Evolutionary conservation across 306 rosid species (phyloP), one percentile per base, ranked within the genome.

Genomic region (Arachis stenosperma): DNA sequence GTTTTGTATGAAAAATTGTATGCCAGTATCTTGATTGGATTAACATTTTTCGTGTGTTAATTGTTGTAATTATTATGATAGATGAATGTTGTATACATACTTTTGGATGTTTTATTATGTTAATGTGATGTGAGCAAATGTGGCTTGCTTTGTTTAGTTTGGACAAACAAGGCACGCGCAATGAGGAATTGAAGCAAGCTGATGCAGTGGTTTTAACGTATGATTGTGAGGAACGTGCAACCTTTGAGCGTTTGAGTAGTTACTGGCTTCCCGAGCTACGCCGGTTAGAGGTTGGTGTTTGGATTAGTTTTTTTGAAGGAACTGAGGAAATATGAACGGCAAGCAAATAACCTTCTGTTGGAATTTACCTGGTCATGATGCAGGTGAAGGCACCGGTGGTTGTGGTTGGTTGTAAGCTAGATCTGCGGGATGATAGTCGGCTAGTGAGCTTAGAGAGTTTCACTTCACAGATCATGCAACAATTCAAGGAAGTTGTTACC

Each of bases 231-330:
- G 81, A 88, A 54, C 82, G 71, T 0, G 46, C 40, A 75, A 86
- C 91, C 9, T 85, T 87, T 74, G 61, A 54, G 65, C 93, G 90
- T 60, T 70, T 91, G 65, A 68, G 85, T 29, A 61, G 78, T 55
- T 62, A 83, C 82, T 91, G 96, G 96, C 88, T 89, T 61, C 82
- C 69, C 17, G 89, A 89, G 75, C 75, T 91, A 71, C 88, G 61
- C 27, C 87, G 63, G 47, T 78, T 89, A 61, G 82, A 83, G 96
- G 86, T 83, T 55, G 29, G 68, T 71, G 48, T 11, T 73, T 79
- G 6, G 41, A 27, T 81, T 72, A 52, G 61, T 66, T 67, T 29
- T 60, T 39, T 33, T 33, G 37, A 33, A 33, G 39, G 68, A 7
- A 44, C 37, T 12, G 1, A n/a, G 30, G 36, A 46, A 42, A 22